Percentiles rank a stretch among this genome's conserved stretches.
phyloP scores from a whole-genome alignment of 345 rosid species.

The Boechera divaricarpa region DNA sequence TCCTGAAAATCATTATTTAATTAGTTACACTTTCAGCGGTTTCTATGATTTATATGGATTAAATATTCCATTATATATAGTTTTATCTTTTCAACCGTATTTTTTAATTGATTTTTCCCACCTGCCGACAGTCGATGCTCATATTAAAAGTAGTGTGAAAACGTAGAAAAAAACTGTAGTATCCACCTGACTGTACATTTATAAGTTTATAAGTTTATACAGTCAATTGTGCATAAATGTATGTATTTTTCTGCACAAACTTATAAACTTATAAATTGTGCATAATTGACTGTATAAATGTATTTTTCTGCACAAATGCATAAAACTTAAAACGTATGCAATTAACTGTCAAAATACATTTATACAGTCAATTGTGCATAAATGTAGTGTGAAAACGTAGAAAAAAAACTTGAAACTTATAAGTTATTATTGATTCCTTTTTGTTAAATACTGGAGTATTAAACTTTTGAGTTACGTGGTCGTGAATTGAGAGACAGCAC shows the following conservation, averaged over 20 bases:
- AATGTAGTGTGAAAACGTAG: constrained; percentile 16
- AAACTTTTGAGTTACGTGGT: constrained; percentile 22
- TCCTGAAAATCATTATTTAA: too few relatives aligned
- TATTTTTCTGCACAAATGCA: too few relatives aligned
- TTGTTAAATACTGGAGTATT: constrained; percentile 1
- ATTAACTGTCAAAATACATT: too few relatives aligned
- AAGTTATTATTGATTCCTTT: constrained; percentile 15
- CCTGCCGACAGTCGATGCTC: constrained; percentile 24
- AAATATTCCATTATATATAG: background rate
- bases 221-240: too few relatives aligned
- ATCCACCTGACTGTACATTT: too few relatives aligned
- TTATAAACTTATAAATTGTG: too few relatives aligned
- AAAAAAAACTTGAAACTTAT: background rate
- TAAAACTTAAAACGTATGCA: too few relatives aligned
- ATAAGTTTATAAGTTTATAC: too few relatives aligned
- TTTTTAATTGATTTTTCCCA: background rate
- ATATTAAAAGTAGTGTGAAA: background rate
- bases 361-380: background rate
- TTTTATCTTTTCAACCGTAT: background rate
- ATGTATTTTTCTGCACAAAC: too few relatives aligned
- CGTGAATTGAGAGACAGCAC: constrained; percentile 25
- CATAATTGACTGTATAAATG: too few relatives aligned
- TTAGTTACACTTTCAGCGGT: too few relatives aligned
- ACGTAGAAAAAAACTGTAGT: too few relatives aligned
- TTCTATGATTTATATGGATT: background rate